Conservation (phyloP, 2,329 filamentous ascomycete species). For the Sporothrix luriei region DNA sequence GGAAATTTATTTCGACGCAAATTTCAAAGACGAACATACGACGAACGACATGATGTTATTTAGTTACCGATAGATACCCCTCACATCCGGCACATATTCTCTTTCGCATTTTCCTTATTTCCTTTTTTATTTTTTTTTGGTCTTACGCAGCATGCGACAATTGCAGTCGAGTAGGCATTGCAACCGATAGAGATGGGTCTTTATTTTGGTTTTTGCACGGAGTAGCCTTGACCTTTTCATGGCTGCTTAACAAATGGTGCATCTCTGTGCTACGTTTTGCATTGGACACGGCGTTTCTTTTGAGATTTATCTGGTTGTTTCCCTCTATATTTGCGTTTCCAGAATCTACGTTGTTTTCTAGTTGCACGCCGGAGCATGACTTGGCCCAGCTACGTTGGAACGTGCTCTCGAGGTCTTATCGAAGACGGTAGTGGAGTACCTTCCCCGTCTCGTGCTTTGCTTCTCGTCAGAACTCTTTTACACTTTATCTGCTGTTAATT, state of each 20-base stretch:
- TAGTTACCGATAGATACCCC: constrained; percentile 19
- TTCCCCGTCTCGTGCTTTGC: constrained; percentile 2
- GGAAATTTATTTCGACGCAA: background rate
- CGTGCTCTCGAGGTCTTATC: too few species aligned
- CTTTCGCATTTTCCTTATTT: background rate
- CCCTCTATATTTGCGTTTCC: background rate
- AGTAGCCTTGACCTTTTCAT: background rate
- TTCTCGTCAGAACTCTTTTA: background rate
- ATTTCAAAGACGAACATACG: background rate
- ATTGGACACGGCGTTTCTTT: background rate
- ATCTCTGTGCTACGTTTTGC: background rate
- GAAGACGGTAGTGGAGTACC: too few species aligned
- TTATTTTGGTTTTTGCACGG: background rate
- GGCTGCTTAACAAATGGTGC: background rate
- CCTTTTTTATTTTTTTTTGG: background rate
- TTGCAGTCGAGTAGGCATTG: background rate
- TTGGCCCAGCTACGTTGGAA: background rate
- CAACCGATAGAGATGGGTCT: background rate
- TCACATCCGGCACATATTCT: background rate
- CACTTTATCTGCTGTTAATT: background rate
- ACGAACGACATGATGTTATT: background rate
- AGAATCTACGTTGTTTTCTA: background rate
- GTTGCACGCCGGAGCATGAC: background rate
- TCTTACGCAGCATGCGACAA: background rate
- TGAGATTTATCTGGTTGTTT: background rate